Evolutionary conservation across 768 basidiomycete species (phyloP).

Genomic region (Kwoniella europaea): DNA sequence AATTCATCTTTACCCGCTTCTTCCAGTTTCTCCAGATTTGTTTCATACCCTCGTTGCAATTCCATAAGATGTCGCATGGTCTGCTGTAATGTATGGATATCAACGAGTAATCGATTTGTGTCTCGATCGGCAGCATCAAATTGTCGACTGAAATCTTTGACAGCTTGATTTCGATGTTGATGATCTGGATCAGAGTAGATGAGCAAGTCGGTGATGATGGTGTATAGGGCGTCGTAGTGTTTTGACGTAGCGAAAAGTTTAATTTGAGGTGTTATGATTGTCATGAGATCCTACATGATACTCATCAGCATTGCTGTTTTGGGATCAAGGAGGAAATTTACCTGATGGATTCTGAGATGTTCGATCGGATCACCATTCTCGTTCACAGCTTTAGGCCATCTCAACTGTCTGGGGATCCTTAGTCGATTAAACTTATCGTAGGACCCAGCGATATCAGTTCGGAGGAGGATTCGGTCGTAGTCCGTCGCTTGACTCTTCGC

Average conservation of each 20-base stretch:
- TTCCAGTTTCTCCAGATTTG: slow-evolving; percentile 56
- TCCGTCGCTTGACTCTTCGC: slow-evolving; percentile 76
- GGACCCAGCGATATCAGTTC: slow-evolving; percentile 80
- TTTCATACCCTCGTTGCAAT: slow-evolving; percentile 56
- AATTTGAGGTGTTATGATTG: slow-evolving; percentile 80
- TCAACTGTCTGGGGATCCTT: slow-evolving; percentile 63
- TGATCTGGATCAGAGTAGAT: slow-evolving; percentile 88
- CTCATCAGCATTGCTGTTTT: neutral
- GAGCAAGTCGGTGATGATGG: slow-evolving; percentile 81
- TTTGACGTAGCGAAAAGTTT: slow-evolving; percentile 81
- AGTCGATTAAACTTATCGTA: slow-evolving; percentile 96
- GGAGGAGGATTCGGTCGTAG: slow-evolving; percentile 88
- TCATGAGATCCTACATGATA: slow-evolving; percentile 71
- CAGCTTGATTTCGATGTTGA: slow-evolving; percentile 73
- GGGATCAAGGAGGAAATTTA: slow-evolving; percentile 51
- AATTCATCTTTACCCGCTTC: slow-evolving; percentile 63
- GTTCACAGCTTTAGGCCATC: slow-evolving; percentile 59
- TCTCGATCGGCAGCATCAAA: slow-evolving; percentile 66
- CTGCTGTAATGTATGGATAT: slow-evolving; percentile 65
- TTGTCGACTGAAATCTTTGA: slow-evolving; percentile 81
- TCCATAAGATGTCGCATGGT: slow-evolving; percentile 67
- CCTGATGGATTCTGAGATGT: slow-evolving; percentile 72
- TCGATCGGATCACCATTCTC: slow-evolving; percentile 52
- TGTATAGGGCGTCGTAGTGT: slow-evolving; percentile 83
- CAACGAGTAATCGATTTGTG: slow-evolving; percentile 36